Conservation (phyloP, 1,284 basidiomycete genomes). For the Cryptococcus jaspeensis region DNA sequence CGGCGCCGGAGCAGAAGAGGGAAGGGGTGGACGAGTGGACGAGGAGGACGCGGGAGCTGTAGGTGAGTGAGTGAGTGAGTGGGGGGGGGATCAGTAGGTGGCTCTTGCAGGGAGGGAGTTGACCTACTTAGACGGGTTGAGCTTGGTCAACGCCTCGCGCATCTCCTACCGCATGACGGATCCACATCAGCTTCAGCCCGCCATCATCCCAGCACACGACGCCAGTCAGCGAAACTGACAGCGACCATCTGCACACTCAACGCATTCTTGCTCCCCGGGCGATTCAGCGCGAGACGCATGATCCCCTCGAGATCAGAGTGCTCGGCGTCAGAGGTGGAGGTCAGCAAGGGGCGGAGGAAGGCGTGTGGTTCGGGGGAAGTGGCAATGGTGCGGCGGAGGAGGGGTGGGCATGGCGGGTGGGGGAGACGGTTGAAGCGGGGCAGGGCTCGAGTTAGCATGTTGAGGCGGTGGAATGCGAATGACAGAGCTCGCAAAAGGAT, state of each 20-base stretch:
- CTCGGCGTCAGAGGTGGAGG: neutral
- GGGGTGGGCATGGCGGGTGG: neutral
- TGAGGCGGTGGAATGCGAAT: neutral
- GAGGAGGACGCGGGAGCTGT: conserved; percentile 64
- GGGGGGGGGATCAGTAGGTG: conserved; percentile 8
- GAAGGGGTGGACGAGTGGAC: conserved; percentile 68
- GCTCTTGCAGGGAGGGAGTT: neutral
- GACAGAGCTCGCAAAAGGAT: no score
- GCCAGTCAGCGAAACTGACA: conserved; percentile 49
- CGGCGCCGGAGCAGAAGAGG: conserved; percentile 91
- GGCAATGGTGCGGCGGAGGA: neutral
- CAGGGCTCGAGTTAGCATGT: neutral
- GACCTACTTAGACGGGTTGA: conserved; percentile 40
- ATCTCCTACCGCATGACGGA: conserved; percentile 60
- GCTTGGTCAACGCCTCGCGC: conserved; percentile 65
- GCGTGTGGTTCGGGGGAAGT: conserved; percentile 14
- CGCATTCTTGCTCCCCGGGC: conserved; percentile 84
- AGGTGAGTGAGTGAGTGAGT: conserved; percentile 45
- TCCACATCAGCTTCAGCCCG: neutral
- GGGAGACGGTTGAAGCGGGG: neutral
- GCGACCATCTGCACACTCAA: conserved; percentile 73
- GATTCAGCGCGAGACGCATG: conserved; percentile 61
- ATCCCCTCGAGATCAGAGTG: conserved; percentile 45
- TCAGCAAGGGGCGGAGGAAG: conserved; percentile 8
- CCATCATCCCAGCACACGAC: neutral